Evolutionary conservation across 2,329 filamentous ascomycete species (phyloP).

Genomic region (Xylariaceae sp.): DNA sequence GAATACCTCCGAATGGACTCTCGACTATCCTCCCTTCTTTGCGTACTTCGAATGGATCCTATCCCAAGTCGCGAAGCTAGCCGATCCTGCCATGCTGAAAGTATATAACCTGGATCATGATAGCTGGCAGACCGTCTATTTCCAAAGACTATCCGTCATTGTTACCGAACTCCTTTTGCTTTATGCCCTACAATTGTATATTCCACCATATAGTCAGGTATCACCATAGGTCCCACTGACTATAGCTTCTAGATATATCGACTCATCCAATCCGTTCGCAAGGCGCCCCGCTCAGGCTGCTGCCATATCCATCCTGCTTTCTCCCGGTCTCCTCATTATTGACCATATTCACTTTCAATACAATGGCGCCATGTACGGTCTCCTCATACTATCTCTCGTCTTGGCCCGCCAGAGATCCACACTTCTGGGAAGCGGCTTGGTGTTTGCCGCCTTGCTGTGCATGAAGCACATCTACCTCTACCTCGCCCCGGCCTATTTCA

Average conservation of each 20-base stretch:
- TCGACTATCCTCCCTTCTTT: slow-evolving; percentile 98
- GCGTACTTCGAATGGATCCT: slow-evolving; percentile 94
- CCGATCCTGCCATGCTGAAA: slow-evolving; percentile 77
- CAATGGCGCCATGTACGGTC: slow-evolving; percentile 93
- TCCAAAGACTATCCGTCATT: slow-evolving; percentile 87
- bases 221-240: background rate
- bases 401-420: slow-evolving; percentile 72
- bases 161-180: slow-evolving; percentile 77
- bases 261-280: slow-evolving; percentile 60
- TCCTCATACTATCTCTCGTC: slow-evolving; percentile 82
- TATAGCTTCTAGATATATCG: slow-evolving; percentile 58
- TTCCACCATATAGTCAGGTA: slow-evolving; percentile 5
- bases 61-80: slow-evolving; percentile 72
- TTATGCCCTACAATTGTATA: slow-evolving; percentile 73
- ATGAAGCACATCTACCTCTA: slow-evolving; percentile 99
- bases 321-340: slow-evolving; percentile 90
- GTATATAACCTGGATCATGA: slow-evolving; percentile 79
- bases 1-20: slow-evolving; percentile 97
- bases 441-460: slow-evolving; percentile 83
- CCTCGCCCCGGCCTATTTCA: slow-evolving; percentile 90
- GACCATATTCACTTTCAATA: slow-evolving; percentile 98
- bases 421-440: slow-evolving; percentile 70
- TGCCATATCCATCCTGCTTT: slow-evolving; percentile 84
- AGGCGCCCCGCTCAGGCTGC: slow-evolving; percentile 78
- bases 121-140: slow-evolving; percentile 91